Base-by-base conservation (phyloP, 2,329 filamentous ascomycete species). In the Volutella citrinella region DNA sequence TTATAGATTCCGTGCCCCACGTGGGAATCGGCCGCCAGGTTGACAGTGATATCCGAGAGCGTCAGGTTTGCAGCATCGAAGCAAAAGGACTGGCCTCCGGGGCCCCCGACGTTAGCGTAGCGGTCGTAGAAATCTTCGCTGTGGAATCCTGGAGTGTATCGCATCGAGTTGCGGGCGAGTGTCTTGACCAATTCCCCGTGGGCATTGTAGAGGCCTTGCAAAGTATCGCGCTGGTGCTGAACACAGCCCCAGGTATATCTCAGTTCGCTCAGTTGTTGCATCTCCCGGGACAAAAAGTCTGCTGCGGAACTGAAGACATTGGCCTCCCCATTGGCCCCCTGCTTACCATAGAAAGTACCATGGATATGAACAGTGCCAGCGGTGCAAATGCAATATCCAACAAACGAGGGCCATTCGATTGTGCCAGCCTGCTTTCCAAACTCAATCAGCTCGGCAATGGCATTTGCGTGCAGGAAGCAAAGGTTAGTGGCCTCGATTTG, bases 401-500 rank as follows among this genome's bases (percentile, higher is more conserved):
- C 83, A 54, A 94, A 90, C 0, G 83, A 82, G 1, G 88, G 86
- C 87, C 87, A 94, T 59, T 93, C 87, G 15, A 90, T 79, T 4
- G 83, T 76, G 3, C 78, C 76, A 3, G 82, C 80, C 45, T 84
- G 83, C 43, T 82, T 83, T 3, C 86, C 86, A 12, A 90, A 75
- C 54, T 91, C 84, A 5, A 89, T 82, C 4, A 95, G 66, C 52
- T 94, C 87, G 2, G 86, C 81, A 32, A 94, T 90, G 6, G 87
- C 87, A 52, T 94, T 95, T 6, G 88, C 87, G 47, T 95, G 88
- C 13, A 90, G 66, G 56, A 80, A 93, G 60, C 88, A 94, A 55
- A 91, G 74, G 51, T 93, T 91, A 0, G 87, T 94, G 0, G 88
- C 87, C 56, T 94, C 87, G 29, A 94, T 91, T 56, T 94, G 88